Evolutionary conservation across 1,284 basidiomycete genomes (phyloP).

Genomic region (Ceratobasidium papillatum): DNA sequence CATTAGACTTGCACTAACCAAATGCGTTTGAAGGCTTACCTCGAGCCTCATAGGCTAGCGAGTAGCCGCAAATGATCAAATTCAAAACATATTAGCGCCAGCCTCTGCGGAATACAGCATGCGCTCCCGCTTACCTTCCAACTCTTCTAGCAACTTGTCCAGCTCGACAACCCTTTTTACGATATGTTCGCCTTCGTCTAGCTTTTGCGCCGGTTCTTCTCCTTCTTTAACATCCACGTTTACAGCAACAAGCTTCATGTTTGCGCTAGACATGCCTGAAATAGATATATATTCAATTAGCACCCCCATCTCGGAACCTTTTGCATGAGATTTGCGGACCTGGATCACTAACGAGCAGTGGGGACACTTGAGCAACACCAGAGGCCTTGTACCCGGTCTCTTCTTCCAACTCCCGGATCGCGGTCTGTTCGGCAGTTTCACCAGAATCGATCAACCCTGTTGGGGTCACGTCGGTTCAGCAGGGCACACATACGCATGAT

Average conservation of each 20-base stretch:
- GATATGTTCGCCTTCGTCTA: conserved; percentile 66
- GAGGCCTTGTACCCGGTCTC: conserved; percentile 87
- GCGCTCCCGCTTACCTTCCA: conserved; percentile 51
- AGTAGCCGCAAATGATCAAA: not conserved
- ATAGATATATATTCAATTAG: not conserved
- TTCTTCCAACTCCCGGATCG: conserved; percentile 86
- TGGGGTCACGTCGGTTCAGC: conserved; percentile 4
- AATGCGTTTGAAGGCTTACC: not conserved
- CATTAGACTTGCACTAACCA: conserved; percentile 6
- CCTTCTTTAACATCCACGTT: conserved; percentile 61
- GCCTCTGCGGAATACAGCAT: not conserved
- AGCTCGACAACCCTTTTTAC: conserved; percentile 56
- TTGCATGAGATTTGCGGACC: conserved; percentile 56
- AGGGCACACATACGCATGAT: not conserved
- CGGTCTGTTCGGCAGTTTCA: conserved; percentile 78
- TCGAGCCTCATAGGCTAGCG: conserved; percentile 40
- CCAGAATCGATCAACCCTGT: conserved; percentile 82
- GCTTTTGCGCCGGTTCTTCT: conserved; percentile 69
- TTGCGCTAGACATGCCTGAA: conserved; percentile 84
- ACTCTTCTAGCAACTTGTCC: conserved; percentile 51
- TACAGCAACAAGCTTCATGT: conserved; percentile 72
- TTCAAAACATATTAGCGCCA: conserved; percentile 1
- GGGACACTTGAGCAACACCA: conserved; percentile 69
- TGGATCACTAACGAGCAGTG: conserved; percentile 77
- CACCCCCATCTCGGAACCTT: not conserved